Percentiles rank a stretch among this genome's conserved stretches.
Evolutionary conservation across 2,329 filamentous ascomycete species (phyloP).

Genomic region (Fusarium cyanostomum): DNA sequence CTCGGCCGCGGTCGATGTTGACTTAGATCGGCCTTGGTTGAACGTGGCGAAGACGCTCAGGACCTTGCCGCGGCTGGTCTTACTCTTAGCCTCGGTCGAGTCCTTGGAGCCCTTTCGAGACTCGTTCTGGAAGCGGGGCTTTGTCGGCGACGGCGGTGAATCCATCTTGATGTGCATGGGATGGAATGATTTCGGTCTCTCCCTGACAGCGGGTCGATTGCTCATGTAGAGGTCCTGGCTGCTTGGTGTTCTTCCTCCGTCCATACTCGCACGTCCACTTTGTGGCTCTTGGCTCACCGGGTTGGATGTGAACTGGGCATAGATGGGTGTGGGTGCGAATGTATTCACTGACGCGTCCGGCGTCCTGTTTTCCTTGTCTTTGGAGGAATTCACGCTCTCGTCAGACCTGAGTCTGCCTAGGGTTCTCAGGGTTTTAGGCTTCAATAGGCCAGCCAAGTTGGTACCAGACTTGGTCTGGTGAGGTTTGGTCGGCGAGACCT

Average conservation of each 20-base stretch:
- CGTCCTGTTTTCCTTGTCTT: conserved; percentile 84
- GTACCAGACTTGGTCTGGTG: conserved; percentile 86
- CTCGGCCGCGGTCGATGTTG: conserved; percentile 39
- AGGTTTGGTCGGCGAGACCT: conserved; percentile 67
- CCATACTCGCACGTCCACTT: conserved; percentile 39
- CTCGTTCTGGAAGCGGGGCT: conserved; percentile 33
- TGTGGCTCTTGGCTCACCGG: conserved; percentile 34
- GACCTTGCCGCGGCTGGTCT: conserved; percentile 53
- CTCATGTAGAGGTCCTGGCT: conserved; percentile 32
- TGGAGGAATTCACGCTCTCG: conserved; percentile 60
- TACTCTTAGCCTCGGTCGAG: conserved; percentile 46
- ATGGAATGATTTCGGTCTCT: conserved; percentile 63
- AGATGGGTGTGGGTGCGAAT: conserved; percentile 72
- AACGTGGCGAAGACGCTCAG: conserved; percentile 52
- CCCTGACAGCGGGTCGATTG: conserved; percentile 47
- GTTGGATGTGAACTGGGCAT: conserved; percentile 72
- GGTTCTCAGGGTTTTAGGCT: conserved; percentile 77
- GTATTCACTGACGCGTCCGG: conserved; percentile 53
- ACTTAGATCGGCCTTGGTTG: conserved; percentile 52
- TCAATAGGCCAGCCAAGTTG: conserved; percentile 81
- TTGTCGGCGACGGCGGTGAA: conserved; percentile 34
- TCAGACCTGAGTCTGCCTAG: conserved; percentile 64
- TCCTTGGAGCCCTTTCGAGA: conserved; percentile 42
- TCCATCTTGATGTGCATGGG: conserved; percentile 39
- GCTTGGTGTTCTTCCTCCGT: conserved; percentile 33